Evolutionary conservation across 495 filamentous ascomycete species (phyloP).

Genomic region (Neurospora sp.): DNA sequence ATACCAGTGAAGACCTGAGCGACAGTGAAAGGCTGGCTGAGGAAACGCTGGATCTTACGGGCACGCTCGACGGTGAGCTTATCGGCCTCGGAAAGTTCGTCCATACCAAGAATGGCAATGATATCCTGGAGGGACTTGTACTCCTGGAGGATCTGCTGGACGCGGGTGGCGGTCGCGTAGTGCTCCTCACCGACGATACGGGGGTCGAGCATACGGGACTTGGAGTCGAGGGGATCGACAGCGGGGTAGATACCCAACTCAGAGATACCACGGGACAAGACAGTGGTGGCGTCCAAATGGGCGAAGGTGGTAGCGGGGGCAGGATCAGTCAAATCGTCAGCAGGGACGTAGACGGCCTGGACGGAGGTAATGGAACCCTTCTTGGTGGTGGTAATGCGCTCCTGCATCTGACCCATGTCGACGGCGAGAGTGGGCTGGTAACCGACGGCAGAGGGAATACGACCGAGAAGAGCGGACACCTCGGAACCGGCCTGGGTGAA

Average conservation of each 20-base stretch:
- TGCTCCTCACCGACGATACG: constrained; percentile 96
- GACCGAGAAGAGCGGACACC: constrained; percentile 97
- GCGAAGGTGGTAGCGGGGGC: constrained; percentile 99
- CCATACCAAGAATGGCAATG: constrained; percentile 99
- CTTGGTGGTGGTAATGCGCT: constrained; percentile 98
- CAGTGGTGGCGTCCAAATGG: constrained; percentile 99
- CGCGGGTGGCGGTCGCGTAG: constrained; percentile 86
- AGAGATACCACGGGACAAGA: constrained; percentile 99
- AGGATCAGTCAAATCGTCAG: constrained; percentile 99
- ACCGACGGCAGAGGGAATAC: constrained; percentile 99
- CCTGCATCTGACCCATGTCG: constrained; percentile 99
- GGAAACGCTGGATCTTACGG: constrained; percentile 98
- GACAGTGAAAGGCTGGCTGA: constrained; percentile 98
- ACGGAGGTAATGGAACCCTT: constrained; percentile 99
- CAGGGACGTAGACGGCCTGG: constrained; percentile 99
- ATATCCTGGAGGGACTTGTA: constrained; percentile 99
- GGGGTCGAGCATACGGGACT: constrained; percentile 98
- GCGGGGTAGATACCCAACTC: constrained; percentile 99
- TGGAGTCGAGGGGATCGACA: constrained; percentile 98
- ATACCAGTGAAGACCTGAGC: constrained; percentile 99
- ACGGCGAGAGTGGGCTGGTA: constrained; percentile 99
- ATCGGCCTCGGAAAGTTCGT: constrained; percentile 96
- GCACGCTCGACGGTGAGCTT: constrained; percentile 99
- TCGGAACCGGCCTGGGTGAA: constrained; percentile 99
- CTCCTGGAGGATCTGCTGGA: constrained; percentile 99